Conservation (phyloP, 169 alveolate genomes). For the Eimeria praecox region DNA sequence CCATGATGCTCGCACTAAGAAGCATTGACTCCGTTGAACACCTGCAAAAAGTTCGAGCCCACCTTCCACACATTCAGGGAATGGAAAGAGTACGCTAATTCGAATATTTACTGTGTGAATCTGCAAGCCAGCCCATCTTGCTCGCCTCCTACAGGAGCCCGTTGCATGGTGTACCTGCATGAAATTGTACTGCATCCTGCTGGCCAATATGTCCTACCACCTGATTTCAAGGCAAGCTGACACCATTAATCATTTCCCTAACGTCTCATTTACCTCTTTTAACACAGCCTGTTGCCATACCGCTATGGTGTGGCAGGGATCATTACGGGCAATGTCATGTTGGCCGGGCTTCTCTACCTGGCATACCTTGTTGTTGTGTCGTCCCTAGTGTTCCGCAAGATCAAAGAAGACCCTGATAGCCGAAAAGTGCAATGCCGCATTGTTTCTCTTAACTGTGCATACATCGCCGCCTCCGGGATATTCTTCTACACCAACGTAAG, state of each 20-base stretch:
- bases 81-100: conserved; percentile 50
- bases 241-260: neutral
- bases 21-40: conserved; percentile 65
- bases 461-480: conserved; percentile 69
- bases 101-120: no score
- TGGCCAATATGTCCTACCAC: conserved; percentile 67
- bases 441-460: conserved; percentile 59
- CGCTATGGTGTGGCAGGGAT: conserved; percentile 63
- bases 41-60: conserved; percentile 23
- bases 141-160: conserved; percentile 16
- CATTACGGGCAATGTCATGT: conserved; percentile 37
- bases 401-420: conserved; percentile 52
- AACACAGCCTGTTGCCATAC: conserved; percentile 58
- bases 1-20: conserved; percentile 46
- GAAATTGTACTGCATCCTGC: conserved; percentile 51
- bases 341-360: conserved; percentile 43
- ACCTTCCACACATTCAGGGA: conserved; percentile 64
- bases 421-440: conserved; percentile 63
- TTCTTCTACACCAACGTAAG: conserved; percentile 57
- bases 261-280: neutral
- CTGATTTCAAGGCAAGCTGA: conserved; percentile 34
- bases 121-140: neutral
- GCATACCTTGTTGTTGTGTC: conserved; percentile 43
- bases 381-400: conserved; percentile 25
- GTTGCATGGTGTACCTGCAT: conserved; percentile 60